Evolutionary conservation across 139 green algal species (phyloP).

Genomic region (Chlorella sp.): DNA sequence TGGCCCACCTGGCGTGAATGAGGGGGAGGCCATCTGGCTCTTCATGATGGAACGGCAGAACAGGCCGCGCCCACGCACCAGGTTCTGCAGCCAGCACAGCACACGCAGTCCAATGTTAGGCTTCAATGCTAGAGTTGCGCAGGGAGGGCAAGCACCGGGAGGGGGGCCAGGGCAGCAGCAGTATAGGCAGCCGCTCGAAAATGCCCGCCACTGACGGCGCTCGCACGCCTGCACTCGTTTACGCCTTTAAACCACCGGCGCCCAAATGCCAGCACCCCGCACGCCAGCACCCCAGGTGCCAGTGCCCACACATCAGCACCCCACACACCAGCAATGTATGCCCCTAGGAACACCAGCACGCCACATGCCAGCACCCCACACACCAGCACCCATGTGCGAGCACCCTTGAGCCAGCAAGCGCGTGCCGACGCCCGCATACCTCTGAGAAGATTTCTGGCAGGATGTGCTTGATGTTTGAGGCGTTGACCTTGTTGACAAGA

Average conservation of each 20-base stretch:
- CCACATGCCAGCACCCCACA: background rate
- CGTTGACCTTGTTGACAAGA: conserved; percentile 99
- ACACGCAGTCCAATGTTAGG: background rate
- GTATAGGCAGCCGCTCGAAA: too few species aligned
- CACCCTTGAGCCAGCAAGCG: background rate
- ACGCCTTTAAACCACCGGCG: too few species aligned
- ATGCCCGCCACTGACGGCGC: too few species aligned
- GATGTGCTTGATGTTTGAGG: conserved; percentile 93
- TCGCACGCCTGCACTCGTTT: too few species aligned
- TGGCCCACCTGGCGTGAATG: conserved; percentile 80
- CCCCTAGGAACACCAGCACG: too few species aligned
- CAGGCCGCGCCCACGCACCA: conserved; percentile 89
- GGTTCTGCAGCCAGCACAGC: conserved; percentile 74
- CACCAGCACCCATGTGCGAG: background rate
- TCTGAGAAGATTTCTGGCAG: conserved; percentile 94
- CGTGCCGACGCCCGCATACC: conserved; percentile 42
- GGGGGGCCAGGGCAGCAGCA: too few species aligned
- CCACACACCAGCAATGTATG: background rate
- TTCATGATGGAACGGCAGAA: conserved; percentile 95
- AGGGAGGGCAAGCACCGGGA: background rate
- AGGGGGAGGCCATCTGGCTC: conserved; percentile 89
- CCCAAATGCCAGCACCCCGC: background rate
- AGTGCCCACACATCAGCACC: too few species aligned
- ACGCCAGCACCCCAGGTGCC: too few species aligned
- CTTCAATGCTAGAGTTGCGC: too few species aligned